Evolutionary conservation across 306 rosid genomes (phyloP).

Genomic region (Malus orientalis): DNA sequence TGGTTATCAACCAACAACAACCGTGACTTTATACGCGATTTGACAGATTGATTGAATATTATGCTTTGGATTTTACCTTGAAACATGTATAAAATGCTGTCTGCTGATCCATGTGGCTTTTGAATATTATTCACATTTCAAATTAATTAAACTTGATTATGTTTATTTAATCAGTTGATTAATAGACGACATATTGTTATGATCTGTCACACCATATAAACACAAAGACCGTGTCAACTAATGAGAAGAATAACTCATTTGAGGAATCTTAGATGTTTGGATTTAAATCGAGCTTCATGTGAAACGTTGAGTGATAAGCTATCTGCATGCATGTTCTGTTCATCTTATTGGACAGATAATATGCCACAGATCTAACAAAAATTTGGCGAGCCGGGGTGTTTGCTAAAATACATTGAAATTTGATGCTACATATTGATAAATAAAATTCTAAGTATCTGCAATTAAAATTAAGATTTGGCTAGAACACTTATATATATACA

Average conservation of each 20-base stretch:
- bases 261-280: background rate
- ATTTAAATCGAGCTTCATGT: background rate
- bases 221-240: background rate
- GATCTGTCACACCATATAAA: background rate
- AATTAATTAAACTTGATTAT: background rate
- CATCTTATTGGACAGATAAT: background rate
- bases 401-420: background rate
- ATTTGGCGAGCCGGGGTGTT: background rate
- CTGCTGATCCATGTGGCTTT: background rate
- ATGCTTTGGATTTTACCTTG: background rate
- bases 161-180: background rate
- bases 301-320: background rate
- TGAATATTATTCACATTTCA: background rate
- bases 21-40: too few relatives aligned
- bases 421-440: background rate
- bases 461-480: too few relatives aligned
- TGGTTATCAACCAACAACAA: too few relatives aligned
- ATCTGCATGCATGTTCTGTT: background rate
- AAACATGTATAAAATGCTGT: background rate
- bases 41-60: too few relatives aligned
- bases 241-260: background rate
- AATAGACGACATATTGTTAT: background rate
- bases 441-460: too few relatives aligned
- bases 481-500: too few relatives aligned
- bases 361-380: background rate